A percentile compares a stretch with the other conserved stretches of the same genome.
phyloP scores from a whole-genome alignment of 768 basidiomycete genomes.

The Trametes coccinea region DNA sequence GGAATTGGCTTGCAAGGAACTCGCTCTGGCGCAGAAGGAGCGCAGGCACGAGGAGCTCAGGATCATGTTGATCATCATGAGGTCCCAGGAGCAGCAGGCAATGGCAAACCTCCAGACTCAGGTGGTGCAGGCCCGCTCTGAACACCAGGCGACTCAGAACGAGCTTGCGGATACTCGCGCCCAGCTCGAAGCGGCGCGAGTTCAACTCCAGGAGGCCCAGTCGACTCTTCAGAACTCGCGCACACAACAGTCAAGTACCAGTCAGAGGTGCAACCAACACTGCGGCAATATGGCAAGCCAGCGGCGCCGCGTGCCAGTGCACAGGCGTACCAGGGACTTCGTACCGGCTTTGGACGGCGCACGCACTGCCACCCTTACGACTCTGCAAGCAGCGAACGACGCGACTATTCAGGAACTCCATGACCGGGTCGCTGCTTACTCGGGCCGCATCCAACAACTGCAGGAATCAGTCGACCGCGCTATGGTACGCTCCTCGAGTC shows the following conservation, averaged over 20 bases:
- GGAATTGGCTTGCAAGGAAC: not conserved
- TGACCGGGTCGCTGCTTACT: not conserved
- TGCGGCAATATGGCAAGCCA: no score
- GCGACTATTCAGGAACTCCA: not conserved
- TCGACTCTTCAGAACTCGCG: not conserved
- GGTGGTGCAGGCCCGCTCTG: not conserved
- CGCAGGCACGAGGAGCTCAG: not conserved
- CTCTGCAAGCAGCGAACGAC: not conserved
- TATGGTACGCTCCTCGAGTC: not conserved
- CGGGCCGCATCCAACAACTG: not conserved
- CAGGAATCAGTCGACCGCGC: not conserved
- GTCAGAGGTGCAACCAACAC: not conserved
- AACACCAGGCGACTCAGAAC: not conserved
- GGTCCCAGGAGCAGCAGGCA: not conserved
- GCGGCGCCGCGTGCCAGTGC: no score
- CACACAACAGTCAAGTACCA: not conserved
- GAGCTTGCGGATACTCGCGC: not conserved
- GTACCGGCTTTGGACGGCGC: no score
- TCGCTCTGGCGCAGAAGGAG: not conserved
- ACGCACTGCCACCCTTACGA: no score
- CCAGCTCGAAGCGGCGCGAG: not conserved
- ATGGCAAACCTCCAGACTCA: not conserved
- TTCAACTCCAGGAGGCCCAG: not conserved
- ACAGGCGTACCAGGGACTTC: no score
- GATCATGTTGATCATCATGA: not conserved